Conservation (phyloP, 495 filamentous ascomycete species). For the Aspergillus sparsus region DNA sequence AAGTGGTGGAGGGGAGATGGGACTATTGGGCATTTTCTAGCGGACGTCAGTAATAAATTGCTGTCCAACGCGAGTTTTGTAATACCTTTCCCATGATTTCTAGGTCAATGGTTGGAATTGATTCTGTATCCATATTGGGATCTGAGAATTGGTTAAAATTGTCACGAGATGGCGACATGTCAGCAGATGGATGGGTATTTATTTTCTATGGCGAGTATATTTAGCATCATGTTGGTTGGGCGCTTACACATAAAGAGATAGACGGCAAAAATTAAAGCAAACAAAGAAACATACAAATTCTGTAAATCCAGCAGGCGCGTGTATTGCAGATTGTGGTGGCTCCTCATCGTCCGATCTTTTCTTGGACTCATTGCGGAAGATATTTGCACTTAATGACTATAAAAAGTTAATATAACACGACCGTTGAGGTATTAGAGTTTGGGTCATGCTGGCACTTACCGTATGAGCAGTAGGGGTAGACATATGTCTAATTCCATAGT, state of each 20-base stretch:
- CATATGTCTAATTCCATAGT: conserved; percentile 20
- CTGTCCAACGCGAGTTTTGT: not conserved
- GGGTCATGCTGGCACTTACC: not conserved
- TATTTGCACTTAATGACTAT: conserved; percentile 62
- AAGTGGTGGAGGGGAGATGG: conserved; percentile 64
- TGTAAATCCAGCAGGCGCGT: conserved; percentile 77
- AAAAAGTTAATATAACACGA: no score
- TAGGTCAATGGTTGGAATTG: conserved; percentile 20
- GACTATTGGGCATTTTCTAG: conserved; percentile 34
- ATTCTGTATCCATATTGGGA: not conserved
- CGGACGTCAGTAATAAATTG: conserved; percentile 14
- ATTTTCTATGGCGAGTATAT: conserved; percentile 2
- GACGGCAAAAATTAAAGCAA: not conserved
- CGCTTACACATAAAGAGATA: not conserved
- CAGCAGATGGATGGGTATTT: not conserved
- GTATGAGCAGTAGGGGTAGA: not conserved
- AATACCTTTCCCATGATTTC: conserved; percentile 24
- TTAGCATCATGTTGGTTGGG: not conserved
- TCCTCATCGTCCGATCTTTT: conserved; percentile 66
- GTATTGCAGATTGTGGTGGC: conserved; percentile 77
- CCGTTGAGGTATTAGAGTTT: no score
- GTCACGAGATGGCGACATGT: conserved; percentile 4
- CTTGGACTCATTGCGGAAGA: conserved; percentile 51
- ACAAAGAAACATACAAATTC: conserved; percentile 62
- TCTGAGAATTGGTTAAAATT: conserved; percentile 1